phyloP scores from a whole-genome alignment of 2,329 filamentous ascomycete species.

The Teratosphaeria gauchensis region DNA sequence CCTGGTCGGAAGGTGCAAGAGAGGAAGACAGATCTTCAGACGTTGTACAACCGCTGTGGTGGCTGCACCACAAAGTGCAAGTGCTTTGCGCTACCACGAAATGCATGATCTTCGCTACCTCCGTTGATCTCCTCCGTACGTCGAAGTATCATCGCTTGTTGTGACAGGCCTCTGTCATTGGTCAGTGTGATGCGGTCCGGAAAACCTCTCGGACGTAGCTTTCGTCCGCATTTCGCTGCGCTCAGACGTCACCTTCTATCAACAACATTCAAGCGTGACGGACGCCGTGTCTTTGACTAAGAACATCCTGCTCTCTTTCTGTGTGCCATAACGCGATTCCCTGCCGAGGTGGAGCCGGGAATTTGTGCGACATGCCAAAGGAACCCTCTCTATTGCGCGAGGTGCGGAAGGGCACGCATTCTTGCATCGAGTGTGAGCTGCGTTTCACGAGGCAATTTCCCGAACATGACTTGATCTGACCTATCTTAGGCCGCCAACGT shows the following conservation, averaged over 20 bases:
- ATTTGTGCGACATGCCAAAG: not conserved
- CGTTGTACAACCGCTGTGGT: no score
- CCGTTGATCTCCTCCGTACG: no score
- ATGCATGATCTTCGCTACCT: no score
- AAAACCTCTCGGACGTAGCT: not conserved
- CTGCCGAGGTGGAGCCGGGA: not conserved
- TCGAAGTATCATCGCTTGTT: no score
- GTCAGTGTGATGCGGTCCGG: not conserved
- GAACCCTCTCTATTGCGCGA: not conserved
- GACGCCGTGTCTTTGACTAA: not conserved
- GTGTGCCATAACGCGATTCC: not conserved
- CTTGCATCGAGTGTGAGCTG: not conserved
- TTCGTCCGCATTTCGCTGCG: not conserved
- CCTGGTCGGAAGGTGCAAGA: no score
- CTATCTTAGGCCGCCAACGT: not conserved
- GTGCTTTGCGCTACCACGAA: no score
- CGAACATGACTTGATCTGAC: not conserved
- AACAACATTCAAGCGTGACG: not conserved
- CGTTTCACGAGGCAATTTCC: not conserved
- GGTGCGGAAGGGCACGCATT: not conserved
- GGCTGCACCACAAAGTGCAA: no score
- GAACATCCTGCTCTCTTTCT: not conserved
- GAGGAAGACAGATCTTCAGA: no score
- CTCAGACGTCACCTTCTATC: not conserved
- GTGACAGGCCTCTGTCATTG: not conserved